Base-by-base conservation (phyloP, 352 stramenopile species). In the Pythium periplocum region DNA sequence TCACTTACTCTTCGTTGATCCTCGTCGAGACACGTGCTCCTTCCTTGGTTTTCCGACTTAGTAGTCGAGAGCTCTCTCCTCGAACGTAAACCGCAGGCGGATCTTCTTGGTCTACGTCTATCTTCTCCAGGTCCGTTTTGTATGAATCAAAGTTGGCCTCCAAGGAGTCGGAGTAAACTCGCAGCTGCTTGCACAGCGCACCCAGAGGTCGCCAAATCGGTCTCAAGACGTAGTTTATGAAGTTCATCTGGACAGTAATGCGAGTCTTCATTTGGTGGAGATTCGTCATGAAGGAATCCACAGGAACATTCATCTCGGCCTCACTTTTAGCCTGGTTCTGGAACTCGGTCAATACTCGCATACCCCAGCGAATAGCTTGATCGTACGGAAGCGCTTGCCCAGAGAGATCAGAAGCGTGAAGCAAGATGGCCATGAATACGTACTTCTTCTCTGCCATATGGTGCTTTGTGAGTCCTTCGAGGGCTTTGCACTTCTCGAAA, bases 271-370 rank as follows among this genome's bases (percentile, higher is more conserved):
- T 73, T 45, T 75, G 62, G 12, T 92, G 71, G 36, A 89, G 56
- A 46, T 83, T 83, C 7, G 68, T 71, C 80, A 92, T 93, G 62
- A 86, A 89, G 2, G 83, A 86, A 12, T 84, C 72, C 4, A 86
- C 66, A 0, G 68, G 63, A 49, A 90, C 56, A 38, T 75, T 73
- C 55, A 84, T 71, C 54, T 85, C 72, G 41, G 63, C 64, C 50
- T 93, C 83, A 45, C 72, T 78, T 45, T 73, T 71, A 0, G 74
- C 83, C 46, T 94, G 83, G 37, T 76, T 69, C 42, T 86, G 75
- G 51, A 89, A 92, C 64, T 94, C 83, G 3, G 75, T 73, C 31
- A 83, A 67, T 5, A 91, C 56, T 31, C 76, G 75, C 51, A 69
- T 75, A 3, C 73, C 73, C 83, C 77, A 94, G 9, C 79, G 64